Base-by-base conservation (phyloP, 768 basidiomycete species). In the Cyclocybe cylindracea region DNA sequence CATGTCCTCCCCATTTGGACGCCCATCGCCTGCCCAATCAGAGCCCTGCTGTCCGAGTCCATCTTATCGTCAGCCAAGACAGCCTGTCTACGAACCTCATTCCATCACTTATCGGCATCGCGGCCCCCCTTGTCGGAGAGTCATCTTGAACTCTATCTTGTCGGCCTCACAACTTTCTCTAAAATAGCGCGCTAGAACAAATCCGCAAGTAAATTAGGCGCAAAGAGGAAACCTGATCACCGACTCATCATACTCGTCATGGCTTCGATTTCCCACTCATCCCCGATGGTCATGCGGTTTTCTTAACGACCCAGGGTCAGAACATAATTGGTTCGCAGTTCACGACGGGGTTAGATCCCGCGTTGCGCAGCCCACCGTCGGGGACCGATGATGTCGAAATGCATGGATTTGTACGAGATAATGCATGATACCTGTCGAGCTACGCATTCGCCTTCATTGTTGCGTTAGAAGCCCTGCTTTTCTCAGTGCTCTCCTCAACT, bases 401-500 rank as follows among this genome's bases (percentile, higher is more conserved):
- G 33, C 40, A 39, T 50, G 47, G 39, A 52, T 48, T 24, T 24
- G 24, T 24, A 24, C 24, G 24, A 24, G 24, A 24, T 24, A 24
- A 46, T 48, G 33, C 31, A 40, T 50, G 42, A 46, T 51, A 59
- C 39, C 46, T 46, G 48, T 55, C 48, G 47, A 54, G 56, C 46
- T 44, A 45, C 34, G 37, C 31, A 44, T 35, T 39, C 18, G 35
- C 32, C 44, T 41, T 50, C 37, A 37, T 39, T 34, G 31, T 42
- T 59, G 40, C 18, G 35, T 53, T 40, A 47, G 70, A 50, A 80
- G 62, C 10, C 83, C 80, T 33, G 84, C 82, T 62, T 79, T 82
- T 56, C 66, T 71, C 54, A 90, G 70, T 31, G 83, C 86, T 64
- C 84, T 76, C 61, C 66, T 73, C 62, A 98, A 67, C 71, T 93